Percentiles rank a stretch among this genome's conserved stretches.
phyloP scores from a whole-genome alignment of 2,329 filamentous ascomycete genomes.

The Teratosphaeriaceae sp. region DNA sequence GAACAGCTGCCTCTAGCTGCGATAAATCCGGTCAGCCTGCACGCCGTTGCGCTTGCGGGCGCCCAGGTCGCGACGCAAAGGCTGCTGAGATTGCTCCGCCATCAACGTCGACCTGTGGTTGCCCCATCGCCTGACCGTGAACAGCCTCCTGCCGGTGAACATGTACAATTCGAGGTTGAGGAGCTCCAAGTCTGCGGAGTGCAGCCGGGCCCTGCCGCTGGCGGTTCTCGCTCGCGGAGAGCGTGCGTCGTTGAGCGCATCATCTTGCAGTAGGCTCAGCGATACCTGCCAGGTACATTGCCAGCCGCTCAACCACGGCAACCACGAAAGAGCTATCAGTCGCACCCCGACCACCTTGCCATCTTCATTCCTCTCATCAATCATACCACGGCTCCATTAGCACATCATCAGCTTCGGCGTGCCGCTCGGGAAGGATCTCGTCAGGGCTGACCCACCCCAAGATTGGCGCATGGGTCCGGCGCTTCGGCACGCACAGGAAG shows the following conservation, averaged over 20 bases:
- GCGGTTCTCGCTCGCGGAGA: constrained; percentile 2
- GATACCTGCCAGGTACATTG: neutral
- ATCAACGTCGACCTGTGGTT: no score
- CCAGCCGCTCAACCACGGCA: neutral
- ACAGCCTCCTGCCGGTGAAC: neutral
- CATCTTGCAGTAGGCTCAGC: constrained; percentile 8
- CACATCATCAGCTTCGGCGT: neutral
- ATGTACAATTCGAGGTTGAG: constrained; percentile 9
- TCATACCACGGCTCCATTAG: no score
- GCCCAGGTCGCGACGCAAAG: neutral
- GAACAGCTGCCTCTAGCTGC: neutral
- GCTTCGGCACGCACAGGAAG: neutral
- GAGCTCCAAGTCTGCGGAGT: constrained; percentile 10
- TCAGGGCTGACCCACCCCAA: constrained; percentile 1
- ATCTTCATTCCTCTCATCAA: neutral
- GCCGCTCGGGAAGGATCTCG: constrained; percentile 3
- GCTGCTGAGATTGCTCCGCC: neutral
- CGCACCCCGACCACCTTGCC: no score
- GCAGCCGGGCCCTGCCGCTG: constrained; percentile 12
- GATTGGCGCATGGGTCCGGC: constrained; percentile 4
- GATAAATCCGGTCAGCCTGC: constrained; percentile 1
- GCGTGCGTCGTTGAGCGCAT: constrained; percentile 3
- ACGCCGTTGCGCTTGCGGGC: no score
- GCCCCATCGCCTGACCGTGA: neutral
- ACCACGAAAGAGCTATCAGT: neutral